A percentile compares a stretch with the other conserved stretches of the same genome.
These are phyloP conservation scores for Neodidymelliopsis sp. DNA, from an alignment of 2,329 filamentous ascomycete species.

Conservation along the genomic window DNA sequence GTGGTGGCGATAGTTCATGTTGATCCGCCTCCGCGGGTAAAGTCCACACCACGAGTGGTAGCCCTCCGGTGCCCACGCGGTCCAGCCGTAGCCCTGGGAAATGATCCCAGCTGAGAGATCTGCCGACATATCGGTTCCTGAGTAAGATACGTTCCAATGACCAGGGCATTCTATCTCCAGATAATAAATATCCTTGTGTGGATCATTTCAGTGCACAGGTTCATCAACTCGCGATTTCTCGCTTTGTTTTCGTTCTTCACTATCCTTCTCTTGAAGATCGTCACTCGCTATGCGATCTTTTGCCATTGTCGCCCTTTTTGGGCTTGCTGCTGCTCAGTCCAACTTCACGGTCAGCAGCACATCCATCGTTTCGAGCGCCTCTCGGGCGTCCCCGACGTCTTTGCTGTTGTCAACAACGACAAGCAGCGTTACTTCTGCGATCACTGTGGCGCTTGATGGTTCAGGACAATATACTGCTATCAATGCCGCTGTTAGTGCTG, in stretches of 20 bases:
- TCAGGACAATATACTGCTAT: conserved; percentile 57
- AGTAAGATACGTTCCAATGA: not conserved
- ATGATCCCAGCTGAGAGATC: not conserved
- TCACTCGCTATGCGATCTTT: conserved; percentile 24
- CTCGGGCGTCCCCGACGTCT: conserved; percentile 11
- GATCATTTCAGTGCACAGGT: conserved; percentile 13
- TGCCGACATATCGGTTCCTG: conserved; percentile 2
- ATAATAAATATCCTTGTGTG: conserved; percentile 10
- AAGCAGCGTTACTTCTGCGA: conserved; percentile 28
- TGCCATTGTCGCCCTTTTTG: conserved; percentile 16
- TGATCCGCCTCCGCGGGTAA: too few species aligned
- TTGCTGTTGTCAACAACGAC: conserved; percentile 7
- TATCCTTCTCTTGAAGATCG: conserved; percentile 2
- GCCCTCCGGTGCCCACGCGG: too few species aligned
- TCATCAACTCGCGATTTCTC: conserved; percentile 8
- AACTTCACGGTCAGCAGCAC: conserved; percentile 15
- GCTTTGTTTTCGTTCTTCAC: not conserved
- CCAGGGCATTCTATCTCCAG: not conserved
- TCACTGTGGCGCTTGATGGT: conserved; percentile 56
- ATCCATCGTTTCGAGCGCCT: conserved; percentile 2
- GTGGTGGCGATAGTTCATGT: too few species aligned
- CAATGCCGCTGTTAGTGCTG: conserved; percentile 54
- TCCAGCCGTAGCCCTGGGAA: too few species aligned
- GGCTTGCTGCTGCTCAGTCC: conserved; percentile 24
- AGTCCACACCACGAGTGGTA: too few species aligned